A percentile compares a stretch with the other conserved stretches of the same genome.
These are phyloP conservation scores for Bretschneidera sinensis DNA, from an alignment of 345 rosid species.

Conservation along the genomic window DNA sequence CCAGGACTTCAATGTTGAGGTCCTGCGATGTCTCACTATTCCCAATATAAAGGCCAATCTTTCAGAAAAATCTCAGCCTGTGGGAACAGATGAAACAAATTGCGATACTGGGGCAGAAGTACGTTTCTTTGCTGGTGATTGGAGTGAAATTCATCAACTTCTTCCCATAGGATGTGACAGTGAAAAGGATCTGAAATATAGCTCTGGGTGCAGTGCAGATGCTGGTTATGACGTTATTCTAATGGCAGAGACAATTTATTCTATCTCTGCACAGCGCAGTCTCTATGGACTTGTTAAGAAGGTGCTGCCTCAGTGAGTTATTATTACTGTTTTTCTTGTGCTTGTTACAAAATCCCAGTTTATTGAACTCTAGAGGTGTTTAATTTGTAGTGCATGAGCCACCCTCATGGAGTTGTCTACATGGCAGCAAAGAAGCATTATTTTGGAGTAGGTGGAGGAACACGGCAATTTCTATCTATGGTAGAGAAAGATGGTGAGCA, in stretches of 20 bases:
- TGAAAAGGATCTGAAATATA: slow-evolving; percentile 23
- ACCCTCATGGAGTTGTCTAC: slow-evolving; percentile 64
- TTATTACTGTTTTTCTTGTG: background rate
- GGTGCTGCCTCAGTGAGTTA: slow-evolving; percentile 29
- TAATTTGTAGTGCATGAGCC: slow-evolving; percentile 46
- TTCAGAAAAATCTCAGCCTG: slow-evolving; percentile 20
- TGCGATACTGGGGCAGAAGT: slow-evolving; percentile 22
- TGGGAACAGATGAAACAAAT: slow-evolving; percentile 12
- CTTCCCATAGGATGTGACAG: slow-evolving; percentile 42
- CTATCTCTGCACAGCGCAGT: slow-evolving; percentile 55
- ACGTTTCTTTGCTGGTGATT: slow-evolving; percentile 82
- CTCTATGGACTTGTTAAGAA: slow-evolving; percentile 70
- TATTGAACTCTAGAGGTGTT: slow-evolving; percentile 19
- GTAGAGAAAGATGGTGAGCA: slow-evolving; percentile 77
- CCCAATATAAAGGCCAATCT: slow-evolving; percentile 65
- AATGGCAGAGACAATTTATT: slow-evolving; percentile 92
- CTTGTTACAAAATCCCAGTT: background rate
- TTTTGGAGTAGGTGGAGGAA: slow-evolving; percentile 97
- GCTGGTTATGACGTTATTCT: slow-evolving; percentile 71
- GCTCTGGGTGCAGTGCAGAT: slow-evolving; percentile 17
- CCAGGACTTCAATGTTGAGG: slow-evolving; percentile 94
- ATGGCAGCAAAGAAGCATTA: slow-evolving; percentile 92
- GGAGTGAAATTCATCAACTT: slow-evolving; percentile 65
- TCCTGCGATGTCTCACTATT: slow-evolving; percentile 71
- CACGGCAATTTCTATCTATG: slow-evolving; percentile 71